These are phyloP conservation scores for Candida mattraensis DNA, from an alignment of 805 yeast species.

Conservation along the genomic window DNA sequence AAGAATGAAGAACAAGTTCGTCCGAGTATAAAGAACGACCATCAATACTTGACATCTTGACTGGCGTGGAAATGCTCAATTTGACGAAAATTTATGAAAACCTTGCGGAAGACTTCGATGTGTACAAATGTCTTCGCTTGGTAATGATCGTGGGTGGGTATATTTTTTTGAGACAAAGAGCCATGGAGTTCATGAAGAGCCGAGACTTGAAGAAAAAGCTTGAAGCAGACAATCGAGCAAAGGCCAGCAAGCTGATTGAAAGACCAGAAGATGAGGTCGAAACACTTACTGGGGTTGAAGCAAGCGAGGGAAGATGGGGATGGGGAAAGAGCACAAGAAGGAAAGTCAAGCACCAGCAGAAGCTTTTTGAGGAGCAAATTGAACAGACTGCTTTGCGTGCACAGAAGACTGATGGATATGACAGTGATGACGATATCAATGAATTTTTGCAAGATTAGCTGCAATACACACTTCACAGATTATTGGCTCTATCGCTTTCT, in stretches of 20 bases:
- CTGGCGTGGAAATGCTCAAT: constrained; percentile 16
- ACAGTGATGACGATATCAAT: constrained; percentile 68
- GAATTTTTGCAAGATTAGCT: constrained; percentile 64
- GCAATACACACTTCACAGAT: background rate
- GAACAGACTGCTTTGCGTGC: constrained; percentile 40
- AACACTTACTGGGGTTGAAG: constrained; percentile 23
- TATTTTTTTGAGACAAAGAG: constrained; percentile 55
- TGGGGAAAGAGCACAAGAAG: constrained; percentile 79
- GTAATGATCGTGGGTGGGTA: constrained; percentile 63
- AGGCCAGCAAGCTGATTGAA: constrained; percentile 34
- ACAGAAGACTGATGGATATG: constrained; percentile 29
- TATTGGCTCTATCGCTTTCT: background rate
- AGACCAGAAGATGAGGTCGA: constrained; percentile 34
- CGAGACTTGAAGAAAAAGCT: constrained; percentile 51
- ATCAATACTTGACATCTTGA: too few relatives aligned
- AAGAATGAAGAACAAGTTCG: too few relatives aligned
- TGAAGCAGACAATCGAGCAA: constrained; percentile 45
- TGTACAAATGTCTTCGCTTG: constrained; percentile 46
- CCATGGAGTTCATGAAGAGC: constrained; percentile 54
- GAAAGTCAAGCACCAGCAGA: constrained; percentile 54
- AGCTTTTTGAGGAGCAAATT: constrained; percentile 50
- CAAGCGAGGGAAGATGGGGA: constrained; percentile 57
- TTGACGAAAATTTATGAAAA: constrained; percentile 37
- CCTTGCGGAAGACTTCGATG: constrained; percentile 41
- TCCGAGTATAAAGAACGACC: too few relatives aligned